Conservation (phyloP, 1,284 basidiomycete genomes). For the Dichomitus squalens region DNA sequence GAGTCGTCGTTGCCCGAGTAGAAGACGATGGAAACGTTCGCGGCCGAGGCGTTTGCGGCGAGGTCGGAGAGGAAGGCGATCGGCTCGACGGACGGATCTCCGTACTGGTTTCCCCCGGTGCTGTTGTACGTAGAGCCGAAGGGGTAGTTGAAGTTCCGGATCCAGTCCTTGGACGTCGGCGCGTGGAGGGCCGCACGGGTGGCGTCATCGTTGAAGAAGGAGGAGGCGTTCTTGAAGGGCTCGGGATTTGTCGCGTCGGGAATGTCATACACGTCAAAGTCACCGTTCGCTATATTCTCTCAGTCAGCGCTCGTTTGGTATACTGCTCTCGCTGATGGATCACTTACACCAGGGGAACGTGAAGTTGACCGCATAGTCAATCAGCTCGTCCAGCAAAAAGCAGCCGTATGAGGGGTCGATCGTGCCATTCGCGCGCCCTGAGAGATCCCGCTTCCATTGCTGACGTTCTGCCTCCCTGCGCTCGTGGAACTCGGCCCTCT, state of each 20-base stretch:
- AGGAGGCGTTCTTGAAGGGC: slow-evolving; percentile 46
- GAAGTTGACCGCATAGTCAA: slow-evolving; percentile 39
- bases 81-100: slow-evolving; percentile 45
- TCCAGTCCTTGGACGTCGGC: slow-evolving; percentile 62
- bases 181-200: slow-evolving; percentile 65
- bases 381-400: slow-evolving; percentile 33
- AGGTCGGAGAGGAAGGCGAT: slow-evolving; percentile 35
- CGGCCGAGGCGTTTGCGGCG: slow-evolving; percentile 29
- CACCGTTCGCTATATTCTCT: slow-evolving; percentile 19
- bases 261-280: slow-evolving; percentile 48
- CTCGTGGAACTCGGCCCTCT: slow-evolving; percentile 15
- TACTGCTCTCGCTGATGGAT: neutral
- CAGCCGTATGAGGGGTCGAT: slow-evolving; percentile 39
- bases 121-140: slow-evolving; percentile 41
- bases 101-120: slow-evolving; percentile 28
- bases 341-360: slow-evolving; percentile 65
- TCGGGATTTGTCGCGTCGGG: slow-evolving; percentile 56
- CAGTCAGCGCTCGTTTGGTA: neutral
- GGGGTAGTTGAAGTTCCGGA: slow-evolving; percentile 46
- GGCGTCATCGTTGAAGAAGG: slow-evolving; percentile 62
- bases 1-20: slow-evolving; percentile 37
- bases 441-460: slow-evolving; percentile 29
- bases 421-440: slow-evolving; percentile 29
- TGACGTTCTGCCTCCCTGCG: slow-evolving; percentile 19
- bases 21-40: slow-evolving; percentile 32